A percentile compares a stretch with the other conserved stretches of the same genome.
These are phyloP conservation scores for Oidiodendron maius DNA, from an alignment of 495 filamentous ascomycete species.

Conservation along the genomic window DNA sequence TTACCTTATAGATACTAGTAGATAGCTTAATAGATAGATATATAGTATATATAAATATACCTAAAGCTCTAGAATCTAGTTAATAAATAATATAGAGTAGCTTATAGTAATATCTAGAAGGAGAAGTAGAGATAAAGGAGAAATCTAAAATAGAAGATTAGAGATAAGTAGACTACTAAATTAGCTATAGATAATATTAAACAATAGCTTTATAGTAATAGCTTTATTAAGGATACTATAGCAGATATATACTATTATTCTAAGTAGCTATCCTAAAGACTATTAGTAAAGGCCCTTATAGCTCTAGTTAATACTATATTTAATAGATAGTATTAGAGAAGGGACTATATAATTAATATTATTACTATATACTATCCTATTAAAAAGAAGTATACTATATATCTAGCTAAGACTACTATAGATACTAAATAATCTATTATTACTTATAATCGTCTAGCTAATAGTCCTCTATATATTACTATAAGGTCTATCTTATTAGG, in stretches of 20 bases:
- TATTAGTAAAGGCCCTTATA: slow-evolving; percentile 27
- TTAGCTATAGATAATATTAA: slow-evolving; percentile 26
- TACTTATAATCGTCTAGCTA: slow-evolving; percentile 19
- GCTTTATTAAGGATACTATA: slow-evolving; percentile 19
- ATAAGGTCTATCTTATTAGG: slow-evolving; percentile 24
- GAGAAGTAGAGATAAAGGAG: too few species aligned
- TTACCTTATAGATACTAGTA: too few species aligned
- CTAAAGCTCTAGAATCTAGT: too few species aligned
- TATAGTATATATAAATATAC: too few species aligned
- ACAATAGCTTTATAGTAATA: slow-evolving; percentile 20
- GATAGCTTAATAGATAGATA: too few species aligned
- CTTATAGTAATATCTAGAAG: too few species aligned
- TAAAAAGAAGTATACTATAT: slow-evolving; percentile 22
- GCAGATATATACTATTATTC: slow-evolving; percentile 3
- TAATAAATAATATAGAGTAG: too few species aligned
- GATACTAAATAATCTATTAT: too few species aligned
- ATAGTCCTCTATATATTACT: slow-evolving; percentile 19
- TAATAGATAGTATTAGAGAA: slow-evolving; percentile 26
- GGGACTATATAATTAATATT: slow-evolving; percentile 26
- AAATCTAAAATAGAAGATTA: too few species aligned
- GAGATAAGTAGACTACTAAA: too few species aligned
- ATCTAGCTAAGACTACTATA: slow-evolving; percentile 17
- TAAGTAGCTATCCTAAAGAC: slow-evolving; percentile 22
- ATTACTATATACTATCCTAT: slow-evolving; percentile 27
- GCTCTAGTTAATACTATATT: slow-evolving; percentile 25